A percentile compares a stretch with the other conserved stretches of the same genome.
Evolutionary conservation across 2,329 filamentous ascomycete genomes (phyloP).

Genomic region (Alternaria gansuensis): DNA sequence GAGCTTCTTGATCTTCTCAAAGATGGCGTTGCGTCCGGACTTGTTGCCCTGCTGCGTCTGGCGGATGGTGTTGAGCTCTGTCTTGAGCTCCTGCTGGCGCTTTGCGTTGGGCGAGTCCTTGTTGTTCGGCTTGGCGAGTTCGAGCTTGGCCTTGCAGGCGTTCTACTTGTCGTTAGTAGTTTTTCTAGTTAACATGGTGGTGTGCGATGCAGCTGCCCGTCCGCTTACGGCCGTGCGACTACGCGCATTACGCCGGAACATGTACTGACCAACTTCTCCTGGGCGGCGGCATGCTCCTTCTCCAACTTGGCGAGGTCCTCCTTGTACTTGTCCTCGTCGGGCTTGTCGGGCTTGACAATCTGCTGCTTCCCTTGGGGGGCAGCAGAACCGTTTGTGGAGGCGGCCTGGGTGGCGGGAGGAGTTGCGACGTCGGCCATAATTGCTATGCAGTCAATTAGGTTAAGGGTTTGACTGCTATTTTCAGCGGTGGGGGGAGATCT

Average conservation of each 20-base stretch:
- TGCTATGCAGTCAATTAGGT: slow-evolving; percentile 32
- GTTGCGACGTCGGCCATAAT: slow-evolving; percentile 52
- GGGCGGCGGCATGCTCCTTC: slow-evolving; percentile 81
- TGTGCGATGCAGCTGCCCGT: slow-evolving; percentile 27
- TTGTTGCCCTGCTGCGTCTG: slow-evolving; percentile 89
- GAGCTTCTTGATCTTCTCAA: slow-evolving; percentile 91
- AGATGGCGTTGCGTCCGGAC: slow-evolving; percentile 76
- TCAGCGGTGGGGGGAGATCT: slow-evolving; percentile 21
- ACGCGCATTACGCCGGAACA: not conserved
- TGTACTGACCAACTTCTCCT: slow-evolving; percentile 71
- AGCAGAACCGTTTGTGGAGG: slow-evolving; percentile 40
- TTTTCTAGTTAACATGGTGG: not conserved
- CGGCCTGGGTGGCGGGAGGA: slow-evolving; percentile 48
- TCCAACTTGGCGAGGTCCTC: slow-evolving; percentile 79
- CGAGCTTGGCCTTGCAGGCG: slow-evolving; percentile 86
- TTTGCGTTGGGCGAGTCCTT: slow-evolving; percentile 82
- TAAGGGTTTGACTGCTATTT: slow-evolving; percentile 26
- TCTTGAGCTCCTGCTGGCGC: slow-evolving; percentile 84
- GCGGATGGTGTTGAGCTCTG: slow-evolving; percentile 83
- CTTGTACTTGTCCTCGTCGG: slow-evolving; percentile 87
- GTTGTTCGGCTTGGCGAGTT: slow-evolving; percentile 81
- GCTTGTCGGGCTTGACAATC: slow-evolving; percentile 76
- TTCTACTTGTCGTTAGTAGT: slow-evolving; percentile 65
- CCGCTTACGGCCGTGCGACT: slow-evolving; percentile 15
- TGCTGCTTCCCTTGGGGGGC: slow-evolving; percentile 51